A percentile compares a stretch with the other conserved stretches of the same genome.
These are phyloP conservation scores for Salmacisia buchloeana DNA, from an alignment of 1,284 basidiomycete genomes.

Conservation along the genomic window DNA sequence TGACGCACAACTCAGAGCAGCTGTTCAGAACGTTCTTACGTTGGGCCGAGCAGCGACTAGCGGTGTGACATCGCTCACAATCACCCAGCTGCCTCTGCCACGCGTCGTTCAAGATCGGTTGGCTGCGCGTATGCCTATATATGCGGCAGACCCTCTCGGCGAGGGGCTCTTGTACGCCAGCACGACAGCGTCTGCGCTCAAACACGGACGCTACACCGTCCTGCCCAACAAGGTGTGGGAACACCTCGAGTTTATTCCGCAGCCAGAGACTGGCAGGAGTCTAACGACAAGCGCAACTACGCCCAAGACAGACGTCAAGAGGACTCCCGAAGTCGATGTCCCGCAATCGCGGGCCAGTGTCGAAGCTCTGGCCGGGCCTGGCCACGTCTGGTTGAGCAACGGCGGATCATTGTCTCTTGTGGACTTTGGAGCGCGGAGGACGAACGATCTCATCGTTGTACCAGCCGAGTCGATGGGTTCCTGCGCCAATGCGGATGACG, in stretches of 20 bases:
- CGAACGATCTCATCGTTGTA: not conserved
- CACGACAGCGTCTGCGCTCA: not conserved
- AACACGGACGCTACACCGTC: not conserved
- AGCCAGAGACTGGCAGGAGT: not conserved
- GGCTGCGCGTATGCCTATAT: not conserved
- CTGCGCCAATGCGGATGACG: not conserved
- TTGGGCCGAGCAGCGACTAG: not conserved
- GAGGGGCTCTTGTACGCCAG: not conserved
- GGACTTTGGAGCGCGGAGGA: constrained; percentile 3
- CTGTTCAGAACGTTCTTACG: not conserved
- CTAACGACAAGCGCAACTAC: not conserved
- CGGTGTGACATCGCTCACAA: not conserved
- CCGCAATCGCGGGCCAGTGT: not conserved
- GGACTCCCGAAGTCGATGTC: not conserved
- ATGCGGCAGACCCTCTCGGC: not conserved
- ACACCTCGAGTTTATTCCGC: not conserved
- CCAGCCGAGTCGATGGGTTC: not conserved
- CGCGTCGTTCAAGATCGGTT: not conserved
- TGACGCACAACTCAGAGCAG: constrained; percentile 19
- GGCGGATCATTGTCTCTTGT: not conserved
- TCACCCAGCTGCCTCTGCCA: not conserved
- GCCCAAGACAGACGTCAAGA: not conserved
- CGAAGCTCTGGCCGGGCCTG: not conserved
- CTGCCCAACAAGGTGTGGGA: not conserved
- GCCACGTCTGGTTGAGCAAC: not conserved